Base-by-base conservation (phyloP, 1,284 basidiomycete species). In the Ceratobasidium theobromae region DNA sequence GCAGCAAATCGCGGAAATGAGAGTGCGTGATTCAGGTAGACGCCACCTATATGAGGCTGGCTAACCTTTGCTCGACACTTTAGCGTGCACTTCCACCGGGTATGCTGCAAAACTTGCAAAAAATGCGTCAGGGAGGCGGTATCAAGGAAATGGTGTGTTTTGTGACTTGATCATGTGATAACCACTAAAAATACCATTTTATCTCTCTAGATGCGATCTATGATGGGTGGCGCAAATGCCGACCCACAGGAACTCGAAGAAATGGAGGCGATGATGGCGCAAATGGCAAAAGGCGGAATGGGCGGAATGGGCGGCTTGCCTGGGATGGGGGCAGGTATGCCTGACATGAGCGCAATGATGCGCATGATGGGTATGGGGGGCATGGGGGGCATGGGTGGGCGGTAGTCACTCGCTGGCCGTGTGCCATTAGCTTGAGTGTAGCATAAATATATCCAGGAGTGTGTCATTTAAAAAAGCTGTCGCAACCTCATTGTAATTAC, bases 1-100 rank as follows among this genome's bases (percentile, higher is more conserved):
- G 23, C 88, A 89, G n/a, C 94, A 97, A 76, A 92, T 96, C 72
- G 88, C 92, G 74, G 91, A 91, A 1, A 93, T 96, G 86, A 89
- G 93, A 82, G 89, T 89, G 67, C 71, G 84, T 76, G 9, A 54
- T 67, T n/a, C 69, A 65, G 25, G 69, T 35, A 69, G n/a, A n/a
- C n/a, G n/a, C n/a, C n/a, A n/a, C n/a, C n/a, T n/a, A n/a, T n/a
- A n/a, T n/a, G n/a, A n/a, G n/a, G n/a, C n/a, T n/a, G n/a, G n/a
- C n/a, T n/a, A n/a, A n/a, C n/a, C n/a, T n/a, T n/a, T n/a, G n/a
- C n/a, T n/a, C n/a, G n/a, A n/a, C n/a, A n/a, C n/a, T n/a, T n/a
- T n/a, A n/a, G n/a, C 88, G 91, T 67, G 81, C 91, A 12, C 87
- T 95, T 85, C 93, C 93, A 1, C 92, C 93, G 9, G 92, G 93